These are phyloP conservation scores for Candida golubevii DNA, from an alignment of 805 yeast genomes.

Conservation along the genomic window DNA sequence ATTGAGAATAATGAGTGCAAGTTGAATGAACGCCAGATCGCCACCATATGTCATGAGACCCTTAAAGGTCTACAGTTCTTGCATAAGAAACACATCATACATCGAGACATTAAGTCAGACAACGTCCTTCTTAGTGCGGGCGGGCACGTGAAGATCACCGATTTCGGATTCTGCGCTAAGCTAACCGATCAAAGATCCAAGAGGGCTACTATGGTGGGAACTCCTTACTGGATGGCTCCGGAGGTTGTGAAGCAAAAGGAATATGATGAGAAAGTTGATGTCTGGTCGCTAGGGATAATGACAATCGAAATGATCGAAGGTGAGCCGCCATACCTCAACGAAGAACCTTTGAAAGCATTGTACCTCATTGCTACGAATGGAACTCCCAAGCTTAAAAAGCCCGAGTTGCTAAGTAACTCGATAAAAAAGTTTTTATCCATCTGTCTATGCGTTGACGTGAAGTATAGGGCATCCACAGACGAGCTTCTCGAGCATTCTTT, in stretches of 20 bases:
- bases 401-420: conserved; percentile 63
- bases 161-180: conserved; percentile 56
- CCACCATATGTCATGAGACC: conserved; percentile 87
- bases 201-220: conserved; percentile 83
- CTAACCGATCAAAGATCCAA: conserved; percentile 67
- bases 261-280: conserved; percentile 77
- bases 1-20: conserved; percentile 77
- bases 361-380: conserved; percentile 78
- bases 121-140: conserved; percentile 41
- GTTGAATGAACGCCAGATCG: conserved; percentile 82
- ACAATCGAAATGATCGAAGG: conserved; percentile 85
- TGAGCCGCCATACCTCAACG: conserved; percentile 80
- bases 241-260: conserved; percentile 78
- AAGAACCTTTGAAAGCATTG: conserved; percentile 72
- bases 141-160: conserved; percentile 44
- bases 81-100: conserved; percentile 90
- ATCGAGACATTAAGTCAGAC: conserved; percentile 48
- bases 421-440: conserved; percentile 85
- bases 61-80: conserved; percentile 86
- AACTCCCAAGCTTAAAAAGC: conserved; percentile 68
- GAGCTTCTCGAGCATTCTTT: conserved; percentile 78
- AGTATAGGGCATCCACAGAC: conserved; percentile 84
- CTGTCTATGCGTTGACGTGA: conserved; percentile 91
- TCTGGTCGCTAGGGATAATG: conserved; percentile 83
- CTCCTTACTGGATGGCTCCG: conserved; percentile 91